Conservation (phyloP, 345 rosid species). For the thale cress (Arabidopsis thaliana) region TAIR10.1 NC_003071.7:14301001-14301500, state of each 20-base stretch:
- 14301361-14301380: too few species aligned
- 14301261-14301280: conserved; percentile 3
- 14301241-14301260: neutral
- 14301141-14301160: conserved; percentile 94
- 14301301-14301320: neutral
- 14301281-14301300: too few species aligned
- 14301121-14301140: conserved; percentile 95
- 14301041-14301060: conserved; percentile 77
- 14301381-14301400: neutral
- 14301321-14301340: neutral
- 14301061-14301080: conserved; percentile 96
- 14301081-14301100: conserved; percentile 84
- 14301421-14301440: too few species aligned
- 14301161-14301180: conserved; percentile 79
- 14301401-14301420: neutral
- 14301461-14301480: neutral
- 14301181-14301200: conserved; percentile 3
- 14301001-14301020: conserved; percentile 90
- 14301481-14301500: neutral
- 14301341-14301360: too few species aligned
- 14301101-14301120: conserved; percentile 93
- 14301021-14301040: conserved; percentile 87
- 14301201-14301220: conserved; percentile 8
- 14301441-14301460: too few species aligned
- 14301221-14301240: neutral